Evolutionary conservation across 345 rosid species (phyloP), one percentile per base, ranked within the genome.

Genomic region (Heritiera littoralis): DNA sequence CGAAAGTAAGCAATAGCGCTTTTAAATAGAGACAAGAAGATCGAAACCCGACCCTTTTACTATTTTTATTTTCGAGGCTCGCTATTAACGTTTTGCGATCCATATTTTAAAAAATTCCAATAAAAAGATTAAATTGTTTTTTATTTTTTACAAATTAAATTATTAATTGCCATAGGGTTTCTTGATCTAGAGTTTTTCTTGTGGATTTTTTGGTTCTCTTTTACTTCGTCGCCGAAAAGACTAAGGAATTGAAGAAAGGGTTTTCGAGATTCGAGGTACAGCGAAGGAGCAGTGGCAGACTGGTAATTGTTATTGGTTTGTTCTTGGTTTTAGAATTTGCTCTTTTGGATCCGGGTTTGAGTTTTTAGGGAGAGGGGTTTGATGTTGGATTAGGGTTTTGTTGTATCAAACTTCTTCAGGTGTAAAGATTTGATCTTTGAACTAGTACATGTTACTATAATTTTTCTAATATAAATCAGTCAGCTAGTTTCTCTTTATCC

Each of bases 301-400:
- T 55, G 77, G 77, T 73, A 73, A 55, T 13, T 73, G 6, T 4
- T 54, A 48, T 2, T 23, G 32, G 58, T n/a, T 13, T 73, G 12
- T 4, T 54, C 13, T 2, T 23, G 32, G 41, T 71, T 54, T 55
- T 72, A 9, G 12, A 60, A 11, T 55, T n/a, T 40, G 6, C 40
- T 51, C 12, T 76, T 41, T 59, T 20, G 48, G 18, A 30, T 32
- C 59, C 8, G 43, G 79, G 38, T 77, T 54, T 51, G 60, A 51
- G 52, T 77, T 65, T 51, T 54, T 77, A 35, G 59, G 56, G 2
- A 46, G 8, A 5, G 1, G 76, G 9, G 41, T 11, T 55, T 18
- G 64, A 51, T 54, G 18, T 73, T 55, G 28, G 76, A 48, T 77
- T 52, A 65, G 70, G 61, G 51, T 77, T 65, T 65, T 77, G 65